phyloP scores from a whole-genome alignment of 2,329 filamentous ascomycete genomes.

The Fusarium concolor region DNA sequence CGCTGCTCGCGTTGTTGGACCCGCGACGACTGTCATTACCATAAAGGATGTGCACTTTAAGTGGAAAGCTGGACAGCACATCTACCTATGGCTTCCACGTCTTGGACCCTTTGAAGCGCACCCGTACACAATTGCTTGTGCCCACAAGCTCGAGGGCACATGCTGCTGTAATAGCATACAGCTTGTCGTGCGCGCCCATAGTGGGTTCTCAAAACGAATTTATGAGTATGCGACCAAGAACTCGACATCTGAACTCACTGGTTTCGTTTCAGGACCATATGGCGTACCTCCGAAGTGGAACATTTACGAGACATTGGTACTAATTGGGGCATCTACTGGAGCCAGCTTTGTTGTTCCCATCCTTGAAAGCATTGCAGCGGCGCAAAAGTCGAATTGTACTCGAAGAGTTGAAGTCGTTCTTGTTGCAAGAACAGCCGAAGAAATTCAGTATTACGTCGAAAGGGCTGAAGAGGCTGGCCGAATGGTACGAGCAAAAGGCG shows the following conservation, averaged over 20 bases:
- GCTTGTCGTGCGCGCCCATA: constrained; percentile 66
- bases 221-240: constrained; percentile 59
- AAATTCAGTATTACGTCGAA: constrained; percentile 66
- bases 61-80: constrained; percentile 70
- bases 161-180: constrained; percentile 71
- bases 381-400: constrained; percentile 58
- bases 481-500: constrained; percentile 56
- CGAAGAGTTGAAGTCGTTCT: constrained; percentile 66
- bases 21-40: constrained; percentile 66
- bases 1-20: constrained; percentile 60
- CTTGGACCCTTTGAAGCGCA: constrained; percentile 67
- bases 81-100: constrained; percentile 70
- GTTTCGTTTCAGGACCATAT: constrained; percentile 67
- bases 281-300: constrained; percentile 67
- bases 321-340: constrained; percentile 72
- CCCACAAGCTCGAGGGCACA: constrained; percentile 61
- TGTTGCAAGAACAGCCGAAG: constrained; percentile 62
- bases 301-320: constrained; percentile 68
- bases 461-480: constrained; percentile 59
- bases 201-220: constrained; percentile 67
- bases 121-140: constrained; percentile 71
- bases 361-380: constrained; percentile 64
- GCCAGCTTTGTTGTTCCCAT: constrained; percentile 71
- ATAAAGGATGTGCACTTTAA: constrained; percentile 69
- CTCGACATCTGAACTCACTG: constrained; percentile 47